Evolutionary conservation across 1,139 yeast species (phyloP), one percentile per base, ranked within the genome.

Genomic region (Magnusiomyces magnusii): DNA sequence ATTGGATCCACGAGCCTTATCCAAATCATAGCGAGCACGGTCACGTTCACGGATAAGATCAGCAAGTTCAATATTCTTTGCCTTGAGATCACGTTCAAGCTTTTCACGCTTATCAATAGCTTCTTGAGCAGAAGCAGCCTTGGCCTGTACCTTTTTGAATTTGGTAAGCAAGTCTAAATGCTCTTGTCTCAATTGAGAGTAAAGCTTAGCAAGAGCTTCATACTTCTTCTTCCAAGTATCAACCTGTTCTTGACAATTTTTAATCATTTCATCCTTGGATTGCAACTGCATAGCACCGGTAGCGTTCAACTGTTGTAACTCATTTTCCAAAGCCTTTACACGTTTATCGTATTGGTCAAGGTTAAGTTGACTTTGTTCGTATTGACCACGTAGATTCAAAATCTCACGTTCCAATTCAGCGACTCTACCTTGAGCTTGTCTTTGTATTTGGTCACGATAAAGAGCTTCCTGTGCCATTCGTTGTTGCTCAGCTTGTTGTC

Each of bases 41-140:
- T 91, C 97, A 63, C 97, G 83, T 70, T 91, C 97, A 63, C 95
- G 81, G 61, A 90, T 90, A 67, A 91, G 79, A 68, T 90, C 96
- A 1, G 96, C 96, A 65, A 91, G 78, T 71, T 91, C 97, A 57
- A 90, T 79, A 69, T 89, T 91, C 74, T 91, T 91, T 19, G 93
- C 81, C 71, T 88, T 89, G 71, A 90, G 76, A 62, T 90, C 97
- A 63, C 87, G 84, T 72, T 91, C 97, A 50, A 88, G 76, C 68
- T 83, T 84, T 68, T 91, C 97, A 65, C 92, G 85, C 73, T 85
- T 87, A 66, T 87, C 87, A 63, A 91, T 84, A 0, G 96, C 88
- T 72, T 91, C 97, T 70, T 90, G 96, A 9, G 97, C 97, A 62
- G 95, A 87, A 34, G 92, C 87, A 9, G 95, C 95, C 72, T 88